Evolutionary conservation across 768 basidiomycete species (phyloP).

Genomic region (Hypsizygus marmoreus): DNA sequence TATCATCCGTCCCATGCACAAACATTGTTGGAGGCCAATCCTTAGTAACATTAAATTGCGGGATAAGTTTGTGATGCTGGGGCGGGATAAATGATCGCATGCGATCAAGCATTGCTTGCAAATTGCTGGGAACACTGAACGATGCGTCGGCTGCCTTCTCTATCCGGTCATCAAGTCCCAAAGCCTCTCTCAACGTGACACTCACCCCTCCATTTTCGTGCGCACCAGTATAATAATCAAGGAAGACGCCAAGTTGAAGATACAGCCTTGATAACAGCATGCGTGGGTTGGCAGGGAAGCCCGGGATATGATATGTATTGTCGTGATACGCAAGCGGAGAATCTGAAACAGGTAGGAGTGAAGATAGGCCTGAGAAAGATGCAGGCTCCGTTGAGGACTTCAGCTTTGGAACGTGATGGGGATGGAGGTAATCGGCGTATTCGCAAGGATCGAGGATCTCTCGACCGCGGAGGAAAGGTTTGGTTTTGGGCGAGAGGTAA

Average conservation of each 20-base stretch:
- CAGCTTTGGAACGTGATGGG: conserved; percentile 29
- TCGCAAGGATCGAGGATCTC: conserved; percentile 53
- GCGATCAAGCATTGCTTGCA: conserved; percentile 2
- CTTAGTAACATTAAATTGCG: conserved; percentile 38
- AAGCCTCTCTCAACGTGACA: conserved; percentile 32
- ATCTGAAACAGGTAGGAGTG: conserved; percentile 32
- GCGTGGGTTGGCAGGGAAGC: conserved; percentile 63
- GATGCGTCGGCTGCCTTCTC: too few species aligned
- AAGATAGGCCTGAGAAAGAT: conserved; percentile 14
- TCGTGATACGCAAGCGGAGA: conserved; percentile 52
- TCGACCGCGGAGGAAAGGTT: conserved; percentile 54
- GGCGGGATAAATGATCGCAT: conserved; percentile 25
- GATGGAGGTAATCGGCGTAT: conserved; percentile 51
- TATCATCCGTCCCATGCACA: conserved; percentile 50
- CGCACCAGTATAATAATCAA: conserved; percentile 61
- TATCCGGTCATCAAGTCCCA: conserved; percentile 5
- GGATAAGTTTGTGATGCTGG: conserved; percentile 40
- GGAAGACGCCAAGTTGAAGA: conserved; percentile 54
- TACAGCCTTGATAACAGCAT: conserved; percentile 60
- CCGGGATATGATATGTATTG: conserved; percentile 46
- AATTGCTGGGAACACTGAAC: too few species aligned
- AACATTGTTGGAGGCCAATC: conserved; percentile 50
- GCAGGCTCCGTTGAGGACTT: neutral
- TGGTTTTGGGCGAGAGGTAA: conserved; percentile 48
- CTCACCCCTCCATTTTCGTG: conserved; percentile 50